phyloP scores from a whole-genome alignment of 306 rosid species.

The Carpinus fangiana region DNA sequence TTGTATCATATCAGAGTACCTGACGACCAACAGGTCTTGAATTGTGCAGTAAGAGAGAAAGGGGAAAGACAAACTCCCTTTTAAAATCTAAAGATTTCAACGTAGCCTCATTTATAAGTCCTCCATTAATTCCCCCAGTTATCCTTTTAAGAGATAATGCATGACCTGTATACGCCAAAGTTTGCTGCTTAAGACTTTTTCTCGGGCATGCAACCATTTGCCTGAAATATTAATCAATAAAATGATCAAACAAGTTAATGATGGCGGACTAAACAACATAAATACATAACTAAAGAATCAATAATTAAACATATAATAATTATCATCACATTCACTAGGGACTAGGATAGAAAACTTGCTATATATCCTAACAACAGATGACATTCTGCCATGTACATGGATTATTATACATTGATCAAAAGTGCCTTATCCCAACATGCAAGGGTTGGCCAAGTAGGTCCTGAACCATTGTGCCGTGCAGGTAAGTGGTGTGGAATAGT shows the following conservation, averaged over 20 bases:
- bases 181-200: conserved; percentile 56
- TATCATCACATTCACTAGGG: background rate
- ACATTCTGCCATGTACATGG: background rate
- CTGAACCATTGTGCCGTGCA: background rate
- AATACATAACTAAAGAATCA: background rate
- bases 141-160: conserved; percentile 75
- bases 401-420: background rate
- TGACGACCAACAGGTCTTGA: conserved; percentile 95
- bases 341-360: background rate
- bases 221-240: conserved; percentile 44
- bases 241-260: conserved; percentile 15
- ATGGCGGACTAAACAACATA: conserved; percentile 1
- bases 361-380: background rate
- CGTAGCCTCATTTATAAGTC: conserved; percentile 77
- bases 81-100: conserved; percentile 69
- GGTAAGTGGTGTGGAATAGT: background rate
- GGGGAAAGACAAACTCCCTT: conserved; percentile 76
- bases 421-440: background rate
- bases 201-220: conserved; percentile 42
- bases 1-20: conserved; percentile 47
- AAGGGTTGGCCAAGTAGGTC: background rate
- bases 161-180: conserved; percentile 68
- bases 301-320: conserved; percentile 8
- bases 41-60: conserved; percentile 81
- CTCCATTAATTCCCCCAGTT: conserved; percentile 94